Percentiles rank a stretch among this genome's conserved stretches.
phyloP scores from a whole-genome alignment of 2,329 filamentous ascomycete species.

The Fusarium scirpi region DNA sequence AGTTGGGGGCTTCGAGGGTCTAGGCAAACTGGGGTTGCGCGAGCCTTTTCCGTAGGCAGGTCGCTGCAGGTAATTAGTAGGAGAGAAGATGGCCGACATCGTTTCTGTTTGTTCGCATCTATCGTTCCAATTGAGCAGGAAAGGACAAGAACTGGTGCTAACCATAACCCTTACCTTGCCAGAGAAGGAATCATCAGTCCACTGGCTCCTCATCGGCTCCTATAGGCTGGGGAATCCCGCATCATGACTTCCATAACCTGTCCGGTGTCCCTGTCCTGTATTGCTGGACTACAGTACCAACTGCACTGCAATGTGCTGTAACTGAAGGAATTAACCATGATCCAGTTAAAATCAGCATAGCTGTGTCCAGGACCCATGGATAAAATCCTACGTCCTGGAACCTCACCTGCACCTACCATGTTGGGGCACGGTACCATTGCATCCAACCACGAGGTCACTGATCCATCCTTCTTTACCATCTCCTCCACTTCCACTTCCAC shows the following conservation, averaged over 20 bases:
- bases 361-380: conserved; percentile 11
- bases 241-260: conserved; percentile 27
- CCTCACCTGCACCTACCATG: conserved; percentile 34
- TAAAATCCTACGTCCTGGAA: conserved; percentile 15
- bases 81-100: neutral
- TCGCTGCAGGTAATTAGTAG: neutral
- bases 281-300: neutral
- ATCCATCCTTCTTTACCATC: conserved; percentile 18
- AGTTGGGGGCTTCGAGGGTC: conserved; percentile 38
- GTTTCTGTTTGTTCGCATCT: neutral
- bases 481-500: conserved; percentile 22
- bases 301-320: neutral
- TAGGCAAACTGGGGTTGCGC: conserved; percentile 46
- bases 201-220: neutral
- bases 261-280: neutral
- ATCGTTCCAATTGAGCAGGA: neutral
- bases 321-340: conserved; percentile 2
- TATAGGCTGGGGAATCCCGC: neutral
- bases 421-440: conserved; percentile 29
- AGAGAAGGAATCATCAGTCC: conserved; percentile 13
- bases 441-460: conserved; percentile 37
- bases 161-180: neutral
- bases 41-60: conserved; percentile 40
- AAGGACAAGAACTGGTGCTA: neutral
- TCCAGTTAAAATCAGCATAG: neutral